Percentiles rank a stretch among this genome's conserved stretches.
Evolutionary conservation across 2,329 filamentous ascomycete species (phyloP).

Genomic region (Aspergillus floridensis): DNA sequence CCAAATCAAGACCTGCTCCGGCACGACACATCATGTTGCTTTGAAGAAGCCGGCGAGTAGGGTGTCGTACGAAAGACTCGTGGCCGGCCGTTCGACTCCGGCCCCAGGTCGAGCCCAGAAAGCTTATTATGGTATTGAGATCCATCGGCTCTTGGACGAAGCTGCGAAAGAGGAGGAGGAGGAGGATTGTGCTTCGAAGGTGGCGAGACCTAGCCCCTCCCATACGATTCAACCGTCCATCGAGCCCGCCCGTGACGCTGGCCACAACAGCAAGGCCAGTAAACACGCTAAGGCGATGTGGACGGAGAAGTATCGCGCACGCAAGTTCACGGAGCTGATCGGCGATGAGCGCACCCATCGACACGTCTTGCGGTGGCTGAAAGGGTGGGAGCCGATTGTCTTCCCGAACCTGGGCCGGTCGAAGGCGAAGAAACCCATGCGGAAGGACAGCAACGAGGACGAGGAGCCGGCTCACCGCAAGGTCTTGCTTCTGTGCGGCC

Average conservation of each 20-base stretch:
- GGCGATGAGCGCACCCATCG: constrained; percentile 94
- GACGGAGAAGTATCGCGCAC: constrained; percentile 96
- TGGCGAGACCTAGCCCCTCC: constrained; percentile 17
- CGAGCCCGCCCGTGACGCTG: constrained; percentile 24
- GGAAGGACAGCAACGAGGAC: constrained; percentile 44
- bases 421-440: constrained; percentile 51
- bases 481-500: constrained; percentile 84
- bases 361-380: constrained; percentile 86
- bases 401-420: constrained; percentile 72
- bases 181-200: constrained; percentile 49
- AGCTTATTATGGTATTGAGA: constrained; percentile 87
- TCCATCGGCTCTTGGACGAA: constrained; percentile 75
- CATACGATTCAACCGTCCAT: constrained; percentile 31
- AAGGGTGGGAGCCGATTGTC: constrained; percentile 88
- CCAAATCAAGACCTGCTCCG: constrained; percentile 48
- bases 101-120: constrained; percentile 55
- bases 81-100: constrained; percentile 53
- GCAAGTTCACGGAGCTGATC: constrained; percentile 86
- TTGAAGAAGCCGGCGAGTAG: constrained; percentile 36
- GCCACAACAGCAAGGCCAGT: constrained; percentile 24
- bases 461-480: constrained; percentile 78
- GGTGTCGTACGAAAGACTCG: constrained; percentile 52
- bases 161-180: constrained; percentile 64
- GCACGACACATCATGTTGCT: constrained; percentile 46
- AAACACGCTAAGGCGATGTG: constrained; percentile 58